Percentiles rank a stretch among this genome's conserved stretches.
phyloP scores from a whole-genome alignment of 768 basidiomycete genomes.

The Lyophyllum shimeji region DNA sequence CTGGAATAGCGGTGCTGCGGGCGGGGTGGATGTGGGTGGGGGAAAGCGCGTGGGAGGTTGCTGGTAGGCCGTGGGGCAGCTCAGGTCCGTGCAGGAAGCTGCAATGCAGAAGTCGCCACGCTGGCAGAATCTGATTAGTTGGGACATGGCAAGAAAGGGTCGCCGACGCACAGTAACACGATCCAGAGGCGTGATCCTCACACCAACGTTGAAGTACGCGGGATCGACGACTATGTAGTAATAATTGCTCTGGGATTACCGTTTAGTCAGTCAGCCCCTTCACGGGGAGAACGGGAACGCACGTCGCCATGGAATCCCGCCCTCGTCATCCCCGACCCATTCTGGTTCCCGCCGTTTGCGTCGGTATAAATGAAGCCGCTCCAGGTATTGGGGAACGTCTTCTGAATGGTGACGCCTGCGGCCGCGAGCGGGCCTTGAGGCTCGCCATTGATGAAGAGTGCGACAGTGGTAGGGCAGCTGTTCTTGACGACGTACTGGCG shows the following conservation, averaged over 20 bases:
- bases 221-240: constrained; percentile 30
- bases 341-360: constrained; percentile 22
- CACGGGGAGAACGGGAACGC: not conserved
- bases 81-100: constrained; percentile 19
- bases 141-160: not conserved
- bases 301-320: constrained; percentile 26
- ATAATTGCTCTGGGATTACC: constrained; percentile 14
- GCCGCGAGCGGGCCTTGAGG: constrained; percentile 16
- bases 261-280: not conserved
- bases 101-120: constrained; percentile 18
- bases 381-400: constrained; percentile 18
- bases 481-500: constrained; percentile 22
- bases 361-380: constrained; percentile 23
- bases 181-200: not conserved
- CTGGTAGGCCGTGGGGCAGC: constrained; percentile 25
- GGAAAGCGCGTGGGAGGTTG: constrained; percentile 25
- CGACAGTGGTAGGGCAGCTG: constrained; percentile 20
- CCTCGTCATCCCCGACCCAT: constrained; percentile 20
- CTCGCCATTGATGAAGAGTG: constrained; percentile 22
- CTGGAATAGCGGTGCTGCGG: constrained; percentile 19
- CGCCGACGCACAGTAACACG: not conserved
- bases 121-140: not conserved
- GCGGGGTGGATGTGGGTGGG: constrained; percentile 11
- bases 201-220: not conserved
- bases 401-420: constrained; percentile 5